Evolutionary conservation across 1,284 basidiomycete genomes (phyloP), one percentile per base, ranked within the genome.

Genomic region (Pyrrhoderma lamaoense): DNA sequence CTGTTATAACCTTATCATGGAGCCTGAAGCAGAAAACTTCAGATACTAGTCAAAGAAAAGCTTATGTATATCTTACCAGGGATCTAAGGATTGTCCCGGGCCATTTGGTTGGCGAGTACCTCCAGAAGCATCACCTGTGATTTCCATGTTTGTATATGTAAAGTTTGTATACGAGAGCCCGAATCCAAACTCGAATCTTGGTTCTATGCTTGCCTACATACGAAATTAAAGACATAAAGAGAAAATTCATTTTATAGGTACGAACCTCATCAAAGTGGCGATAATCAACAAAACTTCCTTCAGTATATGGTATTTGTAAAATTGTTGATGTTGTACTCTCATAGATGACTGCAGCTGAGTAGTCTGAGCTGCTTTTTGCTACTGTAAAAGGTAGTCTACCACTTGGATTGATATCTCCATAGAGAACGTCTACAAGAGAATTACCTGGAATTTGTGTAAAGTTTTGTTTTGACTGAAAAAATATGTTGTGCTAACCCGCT

Each of bases 131-230:
- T 61, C 61, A 3, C 60, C 60, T 38, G 50, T 58, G 39, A 65
- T 58, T 21, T 54, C 56, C 16, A 91, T 65, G 18, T 73, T 65
- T 22, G 71, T 76, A 62, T 88, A 89, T 34, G 74, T 67, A 65
- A 94, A 95, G 0, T 67, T 75, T 27, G 92, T 86, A 70, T 94
- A 95, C 53, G 83, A 88, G 58, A 94, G 66, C 0, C 91, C 91
- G 64, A 81, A 90, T 0, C 90, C 91, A 63, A 93, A 93, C 60
- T 85, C 82, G 63, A 75, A 84, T 25, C 80, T 76, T 34, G 80
- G 80, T n/a, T 70, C 69, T 55, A 85, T 79, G 53, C 76, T 72
- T 34, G 54, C 47, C 51, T 53, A 37, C 2, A 22, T 16, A 18
- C 14, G 31, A 14, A 13, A 27, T 39, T 16, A 27, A 27, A 8